These are phyloP conservation scores for Cantharellus cinnabarinus DNA, from an alignment of 768 basidiomycete genomes.

Conservation along the genomic window DNA sequence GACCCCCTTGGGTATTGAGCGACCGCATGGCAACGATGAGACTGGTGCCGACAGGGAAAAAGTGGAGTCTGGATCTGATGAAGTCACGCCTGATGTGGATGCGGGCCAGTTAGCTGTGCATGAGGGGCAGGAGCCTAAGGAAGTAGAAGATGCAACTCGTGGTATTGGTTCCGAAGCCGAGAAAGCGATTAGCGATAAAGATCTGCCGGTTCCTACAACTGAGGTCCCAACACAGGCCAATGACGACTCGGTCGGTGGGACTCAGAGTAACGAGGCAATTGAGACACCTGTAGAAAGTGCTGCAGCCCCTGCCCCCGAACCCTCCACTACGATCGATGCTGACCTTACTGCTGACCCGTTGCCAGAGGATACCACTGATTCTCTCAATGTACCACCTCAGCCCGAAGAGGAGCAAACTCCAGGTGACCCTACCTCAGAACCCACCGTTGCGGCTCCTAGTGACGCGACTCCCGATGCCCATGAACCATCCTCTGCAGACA, in stretches of 20 bases:
- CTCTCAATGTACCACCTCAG: too few relatives aligned
- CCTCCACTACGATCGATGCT: not conserved
- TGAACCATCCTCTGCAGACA: not conserved
- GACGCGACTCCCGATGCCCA: not conserved
- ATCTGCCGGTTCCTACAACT: not conserved
- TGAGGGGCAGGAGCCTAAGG: too few relatives aligned
- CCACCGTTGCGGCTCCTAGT: not conserved
- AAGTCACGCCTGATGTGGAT: not conserved
- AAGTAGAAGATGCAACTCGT: too few relatives aligned
- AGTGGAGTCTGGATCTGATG: not conserved
- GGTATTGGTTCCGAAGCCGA: not conserved
- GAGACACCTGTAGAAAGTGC: not conserved
- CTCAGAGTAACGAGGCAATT: not conserved
- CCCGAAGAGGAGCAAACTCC: too few relatives aligned
- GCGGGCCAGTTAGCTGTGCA: not conserved
- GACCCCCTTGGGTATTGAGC: too few relatives aligned
- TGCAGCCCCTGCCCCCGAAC: not conserved
- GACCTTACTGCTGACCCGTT: not conserved
- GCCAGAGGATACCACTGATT: too few relatives aligned
- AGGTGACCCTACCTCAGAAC: too few relatives aligned
- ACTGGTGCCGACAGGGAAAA: too few relatives aligned
- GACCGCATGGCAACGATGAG: too few relatives aligned
- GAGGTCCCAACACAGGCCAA: not conserved
- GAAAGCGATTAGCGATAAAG: not conserved
- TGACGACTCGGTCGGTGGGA: too few relatives aligned